Base-by-base conservation (phyloP, 2,329 filamentous ascomycete genomes). In the Fonsecaea nubica region DNA sequence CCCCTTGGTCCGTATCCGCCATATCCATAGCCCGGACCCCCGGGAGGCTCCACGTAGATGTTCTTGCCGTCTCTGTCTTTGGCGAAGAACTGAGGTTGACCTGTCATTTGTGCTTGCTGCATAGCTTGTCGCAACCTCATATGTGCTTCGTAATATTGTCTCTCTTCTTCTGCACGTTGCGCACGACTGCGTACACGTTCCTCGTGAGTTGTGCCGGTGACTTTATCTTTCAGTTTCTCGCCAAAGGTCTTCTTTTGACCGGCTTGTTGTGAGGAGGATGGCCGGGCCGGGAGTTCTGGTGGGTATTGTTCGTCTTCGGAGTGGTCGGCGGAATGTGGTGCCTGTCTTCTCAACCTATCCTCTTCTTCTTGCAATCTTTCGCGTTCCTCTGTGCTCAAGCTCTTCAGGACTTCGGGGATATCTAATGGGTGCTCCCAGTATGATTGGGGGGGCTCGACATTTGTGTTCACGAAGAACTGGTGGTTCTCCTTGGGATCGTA, bases 361-460 rank as follows among this genome's bases (percentile, higher is more conserved):
- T 54, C 70, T 58, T 73, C 67, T 18, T 71, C 71, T 57, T 76
- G 76, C 48, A 87, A 77, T 25, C 79, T 76, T 54, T 83, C 81
- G 21, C 85, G 80, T 71, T 88, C 84, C 58, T 81, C 76, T 0
- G 79, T 74, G 0, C 80, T 74, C 0, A 89, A 77, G 0, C 81
- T 81, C 35, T 72, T 72, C 32, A 89, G 77, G 73, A 83, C 88
- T 58, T 81, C 71, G 1, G 84, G 81, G 72, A 88, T 86, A 72
- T 89, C 87, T 74, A 87, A 85, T 0, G 87, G 86, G 72, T 89
- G 87, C 53, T 83, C 80, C 87, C 87, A 89, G 70, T 86, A 87
- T 64, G 83, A 84, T 55, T 85, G 82, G 0, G 86, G 85, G 0
- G 86, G 86, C 12, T 82, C 76, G 33, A 78, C 75, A 35, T 72